phyloP scores from a whole-genome alignment of 805 yeast species.

The Dipodascus albidus region DNA sequence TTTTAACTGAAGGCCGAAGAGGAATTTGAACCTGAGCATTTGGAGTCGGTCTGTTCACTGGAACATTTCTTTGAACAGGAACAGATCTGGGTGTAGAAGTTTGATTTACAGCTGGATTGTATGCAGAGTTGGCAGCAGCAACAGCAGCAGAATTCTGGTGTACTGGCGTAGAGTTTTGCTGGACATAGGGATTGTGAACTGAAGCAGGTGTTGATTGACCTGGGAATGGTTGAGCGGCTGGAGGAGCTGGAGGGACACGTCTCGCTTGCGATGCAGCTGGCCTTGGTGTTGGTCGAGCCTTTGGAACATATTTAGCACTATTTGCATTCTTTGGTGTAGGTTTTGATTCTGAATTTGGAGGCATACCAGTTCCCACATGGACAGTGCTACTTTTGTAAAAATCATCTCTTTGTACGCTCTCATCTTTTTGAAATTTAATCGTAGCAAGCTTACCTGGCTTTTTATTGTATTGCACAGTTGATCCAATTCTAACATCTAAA shows the following conservation, averaged over 20 bases:
- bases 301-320: conserved; percentile 7
- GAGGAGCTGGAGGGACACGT: conserved; percentile 7
- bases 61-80: not conserved
- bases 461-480: conserved; percentile 72
- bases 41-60: not conserved
- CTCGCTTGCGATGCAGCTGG: conserved; percentile 13
- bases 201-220: not conserved
- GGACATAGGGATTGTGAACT: conserved; percentile 7
- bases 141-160: conserved; percentile 21
- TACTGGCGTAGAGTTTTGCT: conserved; percentile 11
- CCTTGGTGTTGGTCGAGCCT: conserved; percentile 10
- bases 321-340: conserved; percentile 50
- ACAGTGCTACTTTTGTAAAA: conserved; percentile 81
- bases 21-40: not conserved
- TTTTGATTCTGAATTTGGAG: conserved; percentile 58
- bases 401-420: conserved; percentile 51
- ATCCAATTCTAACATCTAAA: conserved; percentile 53
- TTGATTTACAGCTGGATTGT: conserved; percentile 11
- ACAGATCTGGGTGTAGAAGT: conserved; percentile 10
- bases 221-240: conserved; percentile 4
- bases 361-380: conserved; percentile 66
- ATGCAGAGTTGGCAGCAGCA: conserved; percentile 14
- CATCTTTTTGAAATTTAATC: conserved; percentile 57
- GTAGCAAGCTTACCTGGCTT: conserved; percentile 72
- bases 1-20: conserved; percentile 9